phyloP scores from a whole-genome alignment of 1,284 basidiomycete genomes.

The Termitomyces sp. region DNA sequence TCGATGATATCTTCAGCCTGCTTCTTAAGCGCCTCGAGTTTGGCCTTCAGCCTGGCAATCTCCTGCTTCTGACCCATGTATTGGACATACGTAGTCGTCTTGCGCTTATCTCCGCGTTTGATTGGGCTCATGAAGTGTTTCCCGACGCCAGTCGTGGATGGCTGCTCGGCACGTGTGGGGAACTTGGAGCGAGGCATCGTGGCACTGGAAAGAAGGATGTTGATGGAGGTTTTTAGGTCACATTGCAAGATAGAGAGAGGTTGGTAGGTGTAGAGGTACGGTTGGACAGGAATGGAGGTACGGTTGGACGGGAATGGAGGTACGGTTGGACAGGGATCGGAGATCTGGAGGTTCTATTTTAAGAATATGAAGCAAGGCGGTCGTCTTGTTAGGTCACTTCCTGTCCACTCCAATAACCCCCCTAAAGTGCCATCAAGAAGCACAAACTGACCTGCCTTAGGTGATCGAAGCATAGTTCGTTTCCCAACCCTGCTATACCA shows the following conservation, averaged over 20 bases:
- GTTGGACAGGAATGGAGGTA: background rate
- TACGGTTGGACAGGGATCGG: too few species aligned
- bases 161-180: too few species aligned
- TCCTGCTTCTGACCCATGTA: background rate
- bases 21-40: background rate
- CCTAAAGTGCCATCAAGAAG: background rate
- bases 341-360: background rate
- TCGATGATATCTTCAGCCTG: background rate
- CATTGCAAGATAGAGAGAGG: too few species aligned
- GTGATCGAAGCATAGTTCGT: too few species aligned
- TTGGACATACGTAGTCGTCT: background rate
- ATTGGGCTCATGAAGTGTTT: background rate
- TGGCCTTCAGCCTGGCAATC: background rate
- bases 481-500: too few species aligned
- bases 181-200: too few species aligned
- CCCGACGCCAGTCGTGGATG: too few species aligned
- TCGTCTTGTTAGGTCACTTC: background rate
- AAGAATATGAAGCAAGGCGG: background rate
- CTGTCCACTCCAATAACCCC: background rate
- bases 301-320: too few species aligned
- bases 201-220: too few species aligned
- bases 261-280: too few species aligned
- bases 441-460: background rate
- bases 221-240: too few species aligned
- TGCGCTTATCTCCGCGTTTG: background rate